These are phyloP conservation scores for Platanthera zijinensis DNA, from an alignment of 106 monocot species.

Conservation along the genomic window DNA sequence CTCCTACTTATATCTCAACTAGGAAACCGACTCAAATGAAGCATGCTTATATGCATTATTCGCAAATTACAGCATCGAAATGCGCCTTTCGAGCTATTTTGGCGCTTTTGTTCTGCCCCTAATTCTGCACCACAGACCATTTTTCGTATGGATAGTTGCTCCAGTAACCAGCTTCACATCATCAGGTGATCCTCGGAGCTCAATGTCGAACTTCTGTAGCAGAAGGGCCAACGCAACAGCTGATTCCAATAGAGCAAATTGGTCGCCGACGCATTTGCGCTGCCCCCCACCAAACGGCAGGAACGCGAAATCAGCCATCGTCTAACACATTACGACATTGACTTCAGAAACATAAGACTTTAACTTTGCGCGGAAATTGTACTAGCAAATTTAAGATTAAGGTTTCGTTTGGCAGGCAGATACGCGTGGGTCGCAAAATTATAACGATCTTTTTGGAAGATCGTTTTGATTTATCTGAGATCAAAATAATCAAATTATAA, in stretches of 20 bases:
- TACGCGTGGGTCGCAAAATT: no score
- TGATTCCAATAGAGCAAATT: constrained; percentile 88
- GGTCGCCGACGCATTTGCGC: constrained; percentile 87
- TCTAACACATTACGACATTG: constrained; percentile 20
- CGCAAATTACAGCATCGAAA: no score
- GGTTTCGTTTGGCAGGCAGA: not conserved
- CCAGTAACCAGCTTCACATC: constrained; percentile 88
- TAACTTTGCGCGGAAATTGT: not conserved
- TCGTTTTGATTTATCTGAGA: no score
- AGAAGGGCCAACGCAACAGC: constrained; percentile 69
- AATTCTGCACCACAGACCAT: constrained; percentile 80
- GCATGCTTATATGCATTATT: no score
- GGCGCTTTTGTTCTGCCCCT: constrained; percentile 37
- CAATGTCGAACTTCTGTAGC: constrained; percentile 75
- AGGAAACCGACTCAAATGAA: no score
- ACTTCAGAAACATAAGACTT: not conserved
- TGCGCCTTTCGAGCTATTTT: not conserved
- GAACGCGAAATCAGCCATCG: constrained; percentile 84
- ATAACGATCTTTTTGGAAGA: no score
- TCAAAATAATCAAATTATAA: no score
- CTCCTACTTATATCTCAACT: no score
- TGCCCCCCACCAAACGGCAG: constrained; percentile 88
- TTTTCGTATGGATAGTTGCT: constrained; percentile 89
- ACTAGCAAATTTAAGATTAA: not conserved
- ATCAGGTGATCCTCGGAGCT: constrained; percentile 66